These are phyloP conservation scores for Lactarius vividus DNA, from an alignment of 768 basidiomycete genomes.

Conservation along the genomic window DNA sequence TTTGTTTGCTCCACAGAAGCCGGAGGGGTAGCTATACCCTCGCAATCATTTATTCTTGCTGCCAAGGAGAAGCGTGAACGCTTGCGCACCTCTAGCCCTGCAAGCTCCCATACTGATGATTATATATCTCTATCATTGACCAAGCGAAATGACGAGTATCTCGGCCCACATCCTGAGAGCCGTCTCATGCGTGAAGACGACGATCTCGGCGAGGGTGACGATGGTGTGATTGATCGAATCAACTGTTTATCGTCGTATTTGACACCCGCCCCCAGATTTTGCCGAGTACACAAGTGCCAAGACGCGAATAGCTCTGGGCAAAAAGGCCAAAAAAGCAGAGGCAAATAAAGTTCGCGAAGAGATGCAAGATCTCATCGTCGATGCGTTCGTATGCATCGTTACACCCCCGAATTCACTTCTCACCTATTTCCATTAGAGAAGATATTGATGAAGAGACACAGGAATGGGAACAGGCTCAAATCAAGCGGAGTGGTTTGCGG, in stretches of 20 bases:
- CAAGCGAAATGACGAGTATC: slow-evolving; percentile 48
- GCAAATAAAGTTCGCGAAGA: slow-evolving; percentile 60
- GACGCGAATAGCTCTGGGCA: slow-evolving; percentile 82
- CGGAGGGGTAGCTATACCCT: slow-evolving; percentile 54
- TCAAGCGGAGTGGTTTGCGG: slow-evolving; percentile 67
- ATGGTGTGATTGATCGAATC: slow-evolving; percentile 50
- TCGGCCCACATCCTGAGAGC: slow-evolving; percentile 84
- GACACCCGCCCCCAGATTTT: slow-evolving; percentile 50
- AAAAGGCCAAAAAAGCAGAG: slow-evolving; percentile 73
- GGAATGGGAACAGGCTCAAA: slow-evolving; percentile 84
- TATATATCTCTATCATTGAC: slow-evolving; percentile 77
- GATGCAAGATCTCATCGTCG: slow-evolving; percentile 79
- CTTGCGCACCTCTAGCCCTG: slow-evolving; percentile 47
- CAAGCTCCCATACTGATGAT: slow-evolving; percentile 49
- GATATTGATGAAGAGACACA: slow-evolving; percentile 82
- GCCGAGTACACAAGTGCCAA: slow-evolving; percentile 87
- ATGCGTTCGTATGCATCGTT: slow-evolving; percentile 54
- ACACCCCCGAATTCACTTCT: slow-evolving; percentile 5
- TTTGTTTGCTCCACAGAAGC: slow-evolving; percentile 33
- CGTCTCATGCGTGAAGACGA: slow-evolving; percentile 83
- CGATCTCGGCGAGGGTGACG: slow-evolving; percentile 83
- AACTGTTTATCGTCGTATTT: not conserved
- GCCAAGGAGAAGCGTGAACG: slow-evolving; percentile 78
- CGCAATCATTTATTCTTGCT: slow-evolving; percentile 65
- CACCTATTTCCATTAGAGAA: slow-evolving; percentile 42